Percentiles rank a stretch among this genome's conserved stretches.
Conservation (phyloP, 2,329 filamentous ascomycete genomes). For the Ophiocordyceps camponoti-saundersi region DNA sequence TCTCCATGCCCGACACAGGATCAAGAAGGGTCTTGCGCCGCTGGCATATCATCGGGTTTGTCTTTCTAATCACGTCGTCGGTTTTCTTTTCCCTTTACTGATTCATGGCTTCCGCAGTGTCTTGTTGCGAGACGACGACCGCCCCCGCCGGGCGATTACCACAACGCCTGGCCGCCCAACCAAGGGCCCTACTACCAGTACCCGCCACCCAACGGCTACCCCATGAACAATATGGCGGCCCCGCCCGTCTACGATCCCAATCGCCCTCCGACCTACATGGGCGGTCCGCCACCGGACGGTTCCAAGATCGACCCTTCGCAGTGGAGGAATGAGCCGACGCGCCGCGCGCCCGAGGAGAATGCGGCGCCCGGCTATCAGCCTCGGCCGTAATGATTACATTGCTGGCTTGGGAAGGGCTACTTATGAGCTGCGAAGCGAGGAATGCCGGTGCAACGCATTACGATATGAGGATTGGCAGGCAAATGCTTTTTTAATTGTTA, state of each 20-base stretch:
- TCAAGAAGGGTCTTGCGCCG: constrained; percentile 47
- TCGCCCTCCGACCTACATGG: constrained; percentile 37
- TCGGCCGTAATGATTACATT: background rate
- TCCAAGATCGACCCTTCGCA: constrained; percentile 38
- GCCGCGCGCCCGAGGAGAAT: constrained; percentile 9
- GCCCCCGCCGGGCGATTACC: constrained; percentile 1
- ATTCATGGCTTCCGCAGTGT: constrained; percentile 19
- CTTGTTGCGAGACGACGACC: constrained; percentile 26
- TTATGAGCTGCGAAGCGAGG: background rate
- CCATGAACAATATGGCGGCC: constrained; percentile 36
- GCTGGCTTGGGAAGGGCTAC: background rate
- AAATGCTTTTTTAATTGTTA: no score
- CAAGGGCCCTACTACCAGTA: constrained; percentile 6
- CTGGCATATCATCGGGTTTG: constrained; percentile 51
- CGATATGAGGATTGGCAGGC: no score
- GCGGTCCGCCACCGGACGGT: constrained; percentile 22
- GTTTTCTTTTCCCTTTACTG: no score
- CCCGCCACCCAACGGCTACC: constrained; percentile 13
- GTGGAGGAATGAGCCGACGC: constrained; percentile 12
- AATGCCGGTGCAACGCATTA: no score
- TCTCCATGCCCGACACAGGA: constrained; percentile 48
- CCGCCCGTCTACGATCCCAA: constrained; percentile 42
- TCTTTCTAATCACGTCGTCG: no score
- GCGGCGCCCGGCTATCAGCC: constrained; percentile 11
- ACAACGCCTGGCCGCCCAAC: constrained; percentile 9